Conservation (phyloP, 2,329 filamentous ascomycete species). For the Westerdykella sp. region DNA sequence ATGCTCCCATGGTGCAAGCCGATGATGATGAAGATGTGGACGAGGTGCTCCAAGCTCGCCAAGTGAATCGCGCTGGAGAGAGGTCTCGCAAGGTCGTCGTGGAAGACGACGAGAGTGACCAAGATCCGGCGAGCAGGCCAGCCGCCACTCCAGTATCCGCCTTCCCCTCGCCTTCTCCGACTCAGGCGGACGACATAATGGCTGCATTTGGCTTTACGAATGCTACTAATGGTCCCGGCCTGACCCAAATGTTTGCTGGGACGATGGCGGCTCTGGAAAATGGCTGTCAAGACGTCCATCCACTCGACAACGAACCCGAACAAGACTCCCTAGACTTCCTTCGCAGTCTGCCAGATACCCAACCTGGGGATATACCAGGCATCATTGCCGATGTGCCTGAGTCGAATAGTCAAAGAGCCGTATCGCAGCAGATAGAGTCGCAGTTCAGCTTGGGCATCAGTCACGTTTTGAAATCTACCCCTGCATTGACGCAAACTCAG, state of each 20-base stretch:
- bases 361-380: conserved; percentile 51
- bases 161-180: conserved; percentile 5
- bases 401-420: conserved; percentile 50
- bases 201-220: conserved; percentile 38
- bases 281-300: conserved; percentile 29
- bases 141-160: conserved; percentile 16
- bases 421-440: conserved; percentile 21
- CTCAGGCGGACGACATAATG: conserved; percentile 23
- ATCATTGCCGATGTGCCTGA: conserved; percentile 55
- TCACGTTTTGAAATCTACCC: conserved; percentile 30
- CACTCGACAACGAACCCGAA: conserved; percentile 30
- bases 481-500: conserved; percentile 49
- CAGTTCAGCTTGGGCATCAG: conserved; percentile 32
- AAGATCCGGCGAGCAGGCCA: conserved; percentile 9
- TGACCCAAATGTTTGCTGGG: conserved; percentile 86
- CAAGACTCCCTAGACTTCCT: conserved; percentile 49
- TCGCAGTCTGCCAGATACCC: conserved; percentile 48
- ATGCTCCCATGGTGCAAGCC: conserved; percentile 2
- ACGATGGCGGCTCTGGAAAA: conserved; percentile 66
- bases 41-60: conserved; percentile 27
- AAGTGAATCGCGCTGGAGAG: conserved; percentile 41
- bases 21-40: conserved; percentile 40
- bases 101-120: conserved; percentile 50
- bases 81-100: conserved; percentile 52
- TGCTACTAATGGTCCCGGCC: conserved; percentile 51